These are phyloP conservation scores for Cladosporium oxysporum DNA, from an alignment of 2,329 filamentous ascomycete genomes.

Conservation along the genomic window DNA sequence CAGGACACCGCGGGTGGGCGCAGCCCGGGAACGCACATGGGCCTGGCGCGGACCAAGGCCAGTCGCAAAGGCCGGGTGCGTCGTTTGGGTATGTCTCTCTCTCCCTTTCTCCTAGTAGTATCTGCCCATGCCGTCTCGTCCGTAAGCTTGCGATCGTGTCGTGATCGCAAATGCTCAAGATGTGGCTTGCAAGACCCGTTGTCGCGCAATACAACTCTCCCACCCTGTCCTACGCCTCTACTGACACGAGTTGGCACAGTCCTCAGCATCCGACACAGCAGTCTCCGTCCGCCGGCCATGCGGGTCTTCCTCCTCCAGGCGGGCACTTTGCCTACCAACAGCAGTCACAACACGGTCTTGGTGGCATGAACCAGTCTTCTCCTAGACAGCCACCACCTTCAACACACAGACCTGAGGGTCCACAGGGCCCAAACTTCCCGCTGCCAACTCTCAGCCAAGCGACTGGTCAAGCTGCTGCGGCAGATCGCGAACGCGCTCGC, in stretches of 20 bases:
- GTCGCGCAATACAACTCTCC: slow-evolving; percentile 4
- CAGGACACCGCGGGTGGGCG: slow-evolving; percentile 32
- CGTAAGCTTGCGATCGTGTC: neutral
- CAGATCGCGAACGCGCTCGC: slow-evolving; percentile 49
- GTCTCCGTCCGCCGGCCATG: slow-evolving; percentile 35
- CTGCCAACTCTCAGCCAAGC: slow-evolving; percentile 49
- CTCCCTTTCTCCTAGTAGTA: neutral
- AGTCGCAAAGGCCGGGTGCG: slow-evolving; percentile 32
- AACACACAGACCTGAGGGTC: slow-evolving; percentile 33
- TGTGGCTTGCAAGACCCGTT: slow-evolving; percentile 11
- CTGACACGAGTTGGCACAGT: slow-evolving; percentile 27
- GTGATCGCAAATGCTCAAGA: slow-evolving; percentile 9
- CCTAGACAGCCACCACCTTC: slow-evolving; percentile 40
- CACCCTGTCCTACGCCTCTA: neutral
- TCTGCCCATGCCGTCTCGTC: neutral
- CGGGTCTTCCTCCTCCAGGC: slow-evolving; percentile 37
- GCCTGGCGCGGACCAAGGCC: slow-evolving; percentile 27
- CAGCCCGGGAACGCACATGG: slow-evolving; percentile 31
- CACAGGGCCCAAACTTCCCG: slow-evolving; percentile 45
- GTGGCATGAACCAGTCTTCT: slow-evolving; percentile 46
- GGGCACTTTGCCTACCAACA: slow-evolving; percentile 46
- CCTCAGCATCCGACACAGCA: slow-evolving; percentile 36
- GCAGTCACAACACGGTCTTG: slow-evolving; percentile 47
- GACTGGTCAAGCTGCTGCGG: slow-evolving; percentile 41
- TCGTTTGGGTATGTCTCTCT: slow-evolving; percentile 34